These are phyloP conservation scores for Plasmopara muralis DNA, from an alignment of 352 stramenopile genomes.

Conservation along the genomic window DNA sequence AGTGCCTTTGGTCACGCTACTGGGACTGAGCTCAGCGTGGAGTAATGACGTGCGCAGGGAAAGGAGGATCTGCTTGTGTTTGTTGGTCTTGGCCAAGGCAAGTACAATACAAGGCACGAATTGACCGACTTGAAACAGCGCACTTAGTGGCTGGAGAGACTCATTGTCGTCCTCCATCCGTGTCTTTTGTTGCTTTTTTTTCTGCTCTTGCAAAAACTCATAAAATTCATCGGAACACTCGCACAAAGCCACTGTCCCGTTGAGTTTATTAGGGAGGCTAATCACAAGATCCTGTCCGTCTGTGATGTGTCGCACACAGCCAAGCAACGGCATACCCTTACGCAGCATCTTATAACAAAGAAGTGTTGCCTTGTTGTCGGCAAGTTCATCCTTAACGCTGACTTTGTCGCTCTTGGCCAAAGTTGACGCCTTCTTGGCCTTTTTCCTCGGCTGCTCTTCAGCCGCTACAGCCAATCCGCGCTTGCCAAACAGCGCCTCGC, in stretches of 20 bases:
- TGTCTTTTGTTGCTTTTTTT: slow-evolving; percentile 6
- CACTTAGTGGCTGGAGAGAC: slow-evolving; percentile 38
- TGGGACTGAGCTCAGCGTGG: slow-evolving; percentile 65
- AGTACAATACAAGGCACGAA: slow-evolving; percentile 84
- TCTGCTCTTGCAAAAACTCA: slow-evolving; percentile 26
- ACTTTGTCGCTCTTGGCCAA: not conserved
- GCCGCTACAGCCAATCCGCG: slow-evolving; percentile 38
- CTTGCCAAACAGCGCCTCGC: slow-evolving; percentile 69
- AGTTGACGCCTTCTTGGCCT: slow-evolving; percentile 19
- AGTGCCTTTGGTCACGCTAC: slow-evolving; percentile 61
- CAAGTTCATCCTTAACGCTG: slow-evolving; percentile 23
- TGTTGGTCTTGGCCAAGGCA: slow-evolving; percentile 57
- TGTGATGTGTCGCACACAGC: slow-evolving; percentile 85
- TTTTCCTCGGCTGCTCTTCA: slow-evolving; percentile 24
- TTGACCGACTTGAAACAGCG: slow-evolving; percentile 70
- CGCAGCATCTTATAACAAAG: slow-evolving; percentile 69
- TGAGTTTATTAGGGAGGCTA: slow-evolving; percentile 91
- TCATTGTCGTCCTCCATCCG: slow-evolving; percentile 21
- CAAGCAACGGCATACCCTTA: slow-evolving; percentile 76
- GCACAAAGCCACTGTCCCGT: slow-evolving; percentile 78
- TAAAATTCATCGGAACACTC: slow-evolving; percentile 81
- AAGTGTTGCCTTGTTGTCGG: slow-evolving; percentile 26
- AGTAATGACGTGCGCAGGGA: slow-evolving; percentile 82
- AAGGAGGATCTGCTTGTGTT: slow-evolving; percentile 86
- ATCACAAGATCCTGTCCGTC: slow-evolving; percentile 79